Evolutionary conservation across 2,329 filamentous ascomycete species (phyloP), one percentile per base, ranked within the genome.

Genomic region (Talaromyces sp.): DNA sequence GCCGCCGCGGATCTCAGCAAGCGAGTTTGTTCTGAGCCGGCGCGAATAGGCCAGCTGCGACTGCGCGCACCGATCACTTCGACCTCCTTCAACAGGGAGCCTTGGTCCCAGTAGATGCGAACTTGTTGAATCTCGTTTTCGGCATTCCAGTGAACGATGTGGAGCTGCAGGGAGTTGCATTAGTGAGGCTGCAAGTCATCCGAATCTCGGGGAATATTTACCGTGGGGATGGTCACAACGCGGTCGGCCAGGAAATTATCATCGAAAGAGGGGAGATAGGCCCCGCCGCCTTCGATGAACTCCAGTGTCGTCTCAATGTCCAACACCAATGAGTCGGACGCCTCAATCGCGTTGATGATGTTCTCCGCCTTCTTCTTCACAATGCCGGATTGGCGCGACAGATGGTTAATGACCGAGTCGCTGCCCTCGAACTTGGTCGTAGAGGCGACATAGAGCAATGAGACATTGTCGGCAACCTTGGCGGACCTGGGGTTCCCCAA

Each of bases 31-130:
- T 96, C 91, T 65, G 85, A 85, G 69, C 87, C 89, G 70, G 96
- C 91, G 63, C 86, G 85, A 69, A 99, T 95, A 49, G 94, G 94
- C 94, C 94, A 99, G 75, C 94, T 96, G 71, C 88, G 89, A 51
- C 90, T 90, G 49, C 88, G 87, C 69, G 87, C 88, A 66, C 94
- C 93, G 73, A 99, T 97, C 51, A 97, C 86, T 57, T 97, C 92
- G 59, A 97, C 83, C 73, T 96, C 88, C 77, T 94, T 97, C 62
- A 99, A 83, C 36, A 99, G 83, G 49, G 91, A 88, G 56, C 87
- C 92, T 74, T 99, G 94, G 71, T 99, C 94, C 94, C 94, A 99
- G 71, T 88, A 90, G 63, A 93, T 85, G 63, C 93, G 89, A 60
- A 97, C 89, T 72, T 94, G 90, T 54, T 82, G 73, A 69, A 99